Evolutionary conservation across 2,329 filamentous ascomycete species (phyloP), one percentile per base, ranked within the genome.

Genomic region (Botrytis paeoniae): DNA sequence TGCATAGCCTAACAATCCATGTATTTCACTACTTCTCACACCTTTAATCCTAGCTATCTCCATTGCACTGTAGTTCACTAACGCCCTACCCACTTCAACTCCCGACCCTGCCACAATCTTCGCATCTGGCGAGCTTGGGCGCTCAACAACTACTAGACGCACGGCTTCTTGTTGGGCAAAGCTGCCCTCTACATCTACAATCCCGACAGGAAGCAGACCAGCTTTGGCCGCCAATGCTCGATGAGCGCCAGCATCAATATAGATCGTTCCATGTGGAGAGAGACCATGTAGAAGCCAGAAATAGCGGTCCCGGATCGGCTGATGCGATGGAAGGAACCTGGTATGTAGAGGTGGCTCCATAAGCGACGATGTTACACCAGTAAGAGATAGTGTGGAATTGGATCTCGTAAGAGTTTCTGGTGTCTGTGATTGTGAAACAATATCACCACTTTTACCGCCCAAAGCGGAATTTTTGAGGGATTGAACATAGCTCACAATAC

Each of bases 201-300:
- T 90, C n/a, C 95, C 96, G 0, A 93, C 95, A 0, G 95, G 94
- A 0, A 98, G 88, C 2, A 99, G 88, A 5, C 94, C 93, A 0
- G 95, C 94, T 83, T 97, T 97, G 80, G 91, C 90, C 25, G 90
- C 84, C 4, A 98, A 87, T 0, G 95, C 96, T 48, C 87, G 85
- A 83, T 94, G 91, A 5, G 95, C 95, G 60, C 96, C 96, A n/a
- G 89, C 85, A 84, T 99, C 96, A 78, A 99, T 97, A 83, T 93
- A 98, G 39, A 99, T 81, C 3, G 92, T 97, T 22, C 96, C 96
- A 79, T 97, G 95, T 0, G 96, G 94, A 37, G 91, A 91, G 18
- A 98, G 89, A 16, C 95, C 96, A 82, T 99, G 94, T 0, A 98
- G 87, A 66, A 99, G 91, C 96, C 96, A 99, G 86, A 99, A 98